phyloP scores from a whole-genome alignment of 192 early-diverging fungal genomes.

The Coemansia sp. region DNA sequence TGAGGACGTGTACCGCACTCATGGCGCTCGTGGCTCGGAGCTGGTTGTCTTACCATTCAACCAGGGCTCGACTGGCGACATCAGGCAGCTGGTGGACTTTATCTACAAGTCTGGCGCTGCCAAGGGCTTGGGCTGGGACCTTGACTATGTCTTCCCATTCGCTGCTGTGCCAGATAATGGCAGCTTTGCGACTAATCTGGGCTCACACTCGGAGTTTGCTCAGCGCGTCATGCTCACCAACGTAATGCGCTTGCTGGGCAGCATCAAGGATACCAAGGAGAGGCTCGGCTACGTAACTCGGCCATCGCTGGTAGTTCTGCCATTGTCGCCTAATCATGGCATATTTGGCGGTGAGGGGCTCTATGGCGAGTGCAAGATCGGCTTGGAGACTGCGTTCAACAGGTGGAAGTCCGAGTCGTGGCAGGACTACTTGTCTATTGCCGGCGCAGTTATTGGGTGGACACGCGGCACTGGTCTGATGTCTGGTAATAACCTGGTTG shows the following conservation, averaged over 20 bases:
- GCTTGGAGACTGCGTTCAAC: constrained; percentile 91
- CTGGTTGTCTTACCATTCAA: constrained; percentile 95
- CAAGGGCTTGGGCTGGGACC: constrained; percentile 84
- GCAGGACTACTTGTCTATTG: constrained; percentile 82
- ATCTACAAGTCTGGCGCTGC: constrained; percentile 68
- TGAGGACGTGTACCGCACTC: constrained; percentile 83
- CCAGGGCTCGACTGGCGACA: constrained; percentile 83
- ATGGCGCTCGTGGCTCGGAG: constrained; percentile 82
- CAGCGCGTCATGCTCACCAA: constrained; percentile 96
- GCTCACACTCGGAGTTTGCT: constrained; percentile 86
- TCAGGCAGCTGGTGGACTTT: constrained; percentile 76
- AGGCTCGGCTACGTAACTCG: constrained; percentile 74
- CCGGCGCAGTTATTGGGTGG: constrained; percentile 96
- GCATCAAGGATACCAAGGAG: constrained; percentile 84
- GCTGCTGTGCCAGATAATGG: constrained; percentile 92
- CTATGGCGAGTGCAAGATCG: constrained; percentile 95
- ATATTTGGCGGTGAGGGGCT: constrained; percentile 91
- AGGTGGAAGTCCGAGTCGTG: constrained; percentile 90
- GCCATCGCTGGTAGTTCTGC: constrained; percentile 85
- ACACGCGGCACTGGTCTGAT: constrained; percentile 96
- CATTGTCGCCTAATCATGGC: constrained; percentile 96
- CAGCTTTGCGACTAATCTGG: constrained; percentile 80
- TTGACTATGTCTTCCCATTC: constrained; percentile 94
- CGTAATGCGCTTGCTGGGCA: constrained; percentile 81
- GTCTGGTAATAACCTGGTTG: constrained; percentile 86